Percentiles rank a stretch among this genome's conserved stretches.
Conservation (phyloP, 805 yeast genomes). For the Pichia insulana region DNA sequence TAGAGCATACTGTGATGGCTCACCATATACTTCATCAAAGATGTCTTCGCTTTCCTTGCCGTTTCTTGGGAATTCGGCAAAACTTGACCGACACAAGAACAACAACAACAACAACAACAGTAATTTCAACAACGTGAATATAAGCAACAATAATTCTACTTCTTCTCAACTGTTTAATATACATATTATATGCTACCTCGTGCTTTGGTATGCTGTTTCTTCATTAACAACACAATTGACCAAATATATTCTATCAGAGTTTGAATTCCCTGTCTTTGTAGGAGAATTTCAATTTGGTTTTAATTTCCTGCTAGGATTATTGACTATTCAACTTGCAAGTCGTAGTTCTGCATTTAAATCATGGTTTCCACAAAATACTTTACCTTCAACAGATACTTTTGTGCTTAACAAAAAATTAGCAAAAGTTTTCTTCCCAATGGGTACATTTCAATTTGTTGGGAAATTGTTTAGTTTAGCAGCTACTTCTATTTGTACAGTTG, state of each 20-base stretch:
- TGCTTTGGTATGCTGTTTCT: conserved; percentile 54
- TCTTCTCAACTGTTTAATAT: background rate
- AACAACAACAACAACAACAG: conserved; percentile 31
- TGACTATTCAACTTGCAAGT: conserved; percentile 10
- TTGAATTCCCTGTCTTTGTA: conserved; percentile 53
- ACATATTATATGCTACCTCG: background rate
- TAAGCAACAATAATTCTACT: conserved; percentile 28
- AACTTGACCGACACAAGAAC: conserved; percentile 1
- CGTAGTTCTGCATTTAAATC: conserved; percentile 9
- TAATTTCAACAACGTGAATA: conserved; percentile 36
- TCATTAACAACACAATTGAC: conserved; percentile 59
- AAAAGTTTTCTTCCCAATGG: conserved; percentile 50
- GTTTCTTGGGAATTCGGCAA: no score
- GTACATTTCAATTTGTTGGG: conserved; percentile 57
- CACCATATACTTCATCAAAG: no score
- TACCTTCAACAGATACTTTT: conserved; percentile 31
- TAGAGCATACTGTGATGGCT: no score
- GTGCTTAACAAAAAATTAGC: conserved; percentile 31
- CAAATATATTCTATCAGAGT: conserved; percentile 42
- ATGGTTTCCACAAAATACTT: conserved; percentile 45
- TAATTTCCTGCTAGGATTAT: conserved; percentile 30
- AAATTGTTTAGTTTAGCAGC: conserved; percentile 56
- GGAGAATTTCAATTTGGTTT: conserved; percentile 56
- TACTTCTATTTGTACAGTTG: conserved; percentile 55
- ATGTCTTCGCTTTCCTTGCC: no score